Conservation (phyloP, 768 basidiomycete genomes). For the Termitomyces sp. region DNA sequence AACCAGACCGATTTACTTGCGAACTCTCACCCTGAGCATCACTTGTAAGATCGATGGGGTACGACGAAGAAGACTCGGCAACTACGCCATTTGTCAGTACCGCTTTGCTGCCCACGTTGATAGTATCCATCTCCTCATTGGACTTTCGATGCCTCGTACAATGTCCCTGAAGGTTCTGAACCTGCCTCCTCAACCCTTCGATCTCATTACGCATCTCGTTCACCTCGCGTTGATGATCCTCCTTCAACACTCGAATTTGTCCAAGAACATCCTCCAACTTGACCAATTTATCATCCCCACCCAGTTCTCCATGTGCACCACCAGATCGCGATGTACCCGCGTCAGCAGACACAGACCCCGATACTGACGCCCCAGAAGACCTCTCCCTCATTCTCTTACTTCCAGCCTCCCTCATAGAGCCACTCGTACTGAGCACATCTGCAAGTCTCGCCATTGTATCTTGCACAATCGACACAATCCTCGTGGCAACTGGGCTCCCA, state of each 20-base stretch:
- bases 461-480: slow-evolving; percentile 11
- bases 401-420: neutral
- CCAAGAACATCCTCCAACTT: neutral
- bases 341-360: neutral
- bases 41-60: neutral
- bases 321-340: neutral
- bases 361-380: neutral
- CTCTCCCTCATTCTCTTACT: neutral
- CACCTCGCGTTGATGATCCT: slow-evolving; percentile 6
- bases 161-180: slow-evolving; percentile 2
- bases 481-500: slow-evolving; percentile 6
- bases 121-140: neutral
- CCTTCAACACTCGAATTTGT: slow-evolving; percentile 1
- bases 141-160: neutral
- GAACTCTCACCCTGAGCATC: neutral
- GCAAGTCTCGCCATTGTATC: slow-evolving; percentile 10
- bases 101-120: neutral
- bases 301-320: neutral
- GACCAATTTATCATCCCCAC: neutral
- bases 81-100: neutral
- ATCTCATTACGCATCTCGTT: slow-evolving; percentile 11
- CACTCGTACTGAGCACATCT: slow-evolving; percentile 4
- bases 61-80: neutral
- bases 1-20: neutral
- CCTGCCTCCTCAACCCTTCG: slow-evolving; percentile 11